phyloP scores from a whole-genome alignment of 352 stramenopile species.

The Pseudoperonospora humuli region DNA sequence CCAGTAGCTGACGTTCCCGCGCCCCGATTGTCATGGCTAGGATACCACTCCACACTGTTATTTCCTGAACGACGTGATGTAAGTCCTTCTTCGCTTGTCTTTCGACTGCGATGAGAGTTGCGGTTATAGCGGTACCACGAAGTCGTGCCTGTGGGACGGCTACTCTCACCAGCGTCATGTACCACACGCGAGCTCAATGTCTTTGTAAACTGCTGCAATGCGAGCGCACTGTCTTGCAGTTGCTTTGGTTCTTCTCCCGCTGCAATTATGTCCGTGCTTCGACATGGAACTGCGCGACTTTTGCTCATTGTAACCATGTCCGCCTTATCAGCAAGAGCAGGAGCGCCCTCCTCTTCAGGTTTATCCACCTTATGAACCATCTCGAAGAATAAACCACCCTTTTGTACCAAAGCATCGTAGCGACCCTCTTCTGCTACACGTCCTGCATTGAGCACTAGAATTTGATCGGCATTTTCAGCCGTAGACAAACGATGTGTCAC shows the following conservation, averaged over 20 bases:
- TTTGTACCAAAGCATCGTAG: conserved; percentile 63
- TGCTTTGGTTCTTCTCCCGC: conserved; percentile 34
- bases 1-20: conserved; percentile 34
- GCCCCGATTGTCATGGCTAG: conserved; percentile 28
- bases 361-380: conserved; percentile 78
- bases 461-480: conserved; percentile 66
- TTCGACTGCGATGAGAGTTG: conserved; percentile 52
- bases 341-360: conserved; percentile 38
- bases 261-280: conserved; percentile 39
- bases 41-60: conserved; percentile 51
- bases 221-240: conserved; percentile 53
- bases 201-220: conserved; percentile 82
- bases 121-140: conserved; percentile 79
- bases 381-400: conserved; percentile 73
- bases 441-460: conserved; percentile 71
- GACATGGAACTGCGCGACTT: conserved; percentile 17
- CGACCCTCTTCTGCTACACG: conserved; percentile 70
- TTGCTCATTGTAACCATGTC: conserved; percentile 28
- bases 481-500: conserved; percentile 87
- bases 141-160: conserved; percentile 32
- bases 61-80: conserved; percentile 52
- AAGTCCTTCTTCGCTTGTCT: conserved; percentile 50
- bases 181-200: conserved; percentile 65
- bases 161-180: conserved; percentile 39
- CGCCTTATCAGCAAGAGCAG: conserved; percentile 11